Evolutionary conservation across 257 asterid genomes (phyloP).

Genomic region (Cynanchum wilfordii): DNA sequence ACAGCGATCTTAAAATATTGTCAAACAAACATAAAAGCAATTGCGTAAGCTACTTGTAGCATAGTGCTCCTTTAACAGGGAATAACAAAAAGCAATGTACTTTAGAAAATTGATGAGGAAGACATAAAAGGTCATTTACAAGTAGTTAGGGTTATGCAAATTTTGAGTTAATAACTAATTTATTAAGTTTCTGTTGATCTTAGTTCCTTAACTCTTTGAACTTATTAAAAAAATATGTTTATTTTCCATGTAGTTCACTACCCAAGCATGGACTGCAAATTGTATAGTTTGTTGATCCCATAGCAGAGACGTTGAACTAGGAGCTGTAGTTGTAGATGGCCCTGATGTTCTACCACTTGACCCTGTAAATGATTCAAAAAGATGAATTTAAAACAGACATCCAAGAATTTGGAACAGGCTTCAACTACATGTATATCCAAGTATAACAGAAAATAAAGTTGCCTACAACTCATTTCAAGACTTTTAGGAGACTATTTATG

Average conservation of each 20-base stretch:
- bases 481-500: not conserved
- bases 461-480: not conserved
- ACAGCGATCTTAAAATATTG: not conserved
- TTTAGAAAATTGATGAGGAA: not conserved
- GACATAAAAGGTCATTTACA: not conserved
- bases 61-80: not conserved
- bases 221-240: not conserved
- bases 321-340: slow-evolving; percentile 50
- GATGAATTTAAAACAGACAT: slow-evolving; percentile 1
- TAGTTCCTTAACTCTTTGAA: not conserved
- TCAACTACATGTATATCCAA: not conserved
- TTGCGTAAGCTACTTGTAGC: not conserved
- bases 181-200: not conserved
- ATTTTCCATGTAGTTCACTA: slow-evolving; percentile 27
- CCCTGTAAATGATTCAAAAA: slow-evolving; percentile 35
- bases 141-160: not conserved
- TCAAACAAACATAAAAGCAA: not conserved
- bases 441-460: not conserved
- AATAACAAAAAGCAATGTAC: not conserved
- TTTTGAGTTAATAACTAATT: not conserved
- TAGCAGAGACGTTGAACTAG: slow-evolving; percentile 51
- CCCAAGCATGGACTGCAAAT: slow-evolving; percentile 97
- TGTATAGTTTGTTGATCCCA: slow-evolving; percentile 76
- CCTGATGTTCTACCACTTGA: slow-evolving; percentile 66
- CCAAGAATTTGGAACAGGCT: slow-evolving; percentile 6